phyloP scores from a whole-genome alignment of 2,329 filamentous ascomycete genomes.

The Aspergillus sojae region DNA sequence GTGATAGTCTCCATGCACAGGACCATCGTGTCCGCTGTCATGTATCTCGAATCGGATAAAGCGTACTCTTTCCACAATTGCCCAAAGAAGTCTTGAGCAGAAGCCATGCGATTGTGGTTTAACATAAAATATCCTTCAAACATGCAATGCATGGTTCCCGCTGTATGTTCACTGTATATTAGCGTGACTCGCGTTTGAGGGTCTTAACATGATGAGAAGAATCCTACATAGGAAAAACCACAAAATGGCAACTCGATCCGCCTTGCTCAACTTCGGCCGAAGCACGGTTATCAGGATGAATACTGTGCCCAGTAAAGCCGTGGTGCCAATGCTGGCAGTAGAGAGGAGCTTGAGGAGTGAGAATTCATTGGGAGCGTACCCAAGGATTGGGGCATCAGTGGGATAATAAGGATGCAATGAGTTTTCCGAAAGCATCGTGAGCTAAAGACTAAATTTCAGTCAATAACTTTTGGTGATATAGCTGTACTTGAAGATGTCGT shows the following conservation, averaged over 20 bases:
- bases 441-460: not conserved
- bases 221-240: slow-evolving; percentile 73
- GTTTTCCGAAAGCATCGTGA: slow-evolving; percentile 9
- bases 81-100: slow-evolving; percentile 72
- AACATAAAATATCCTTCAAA: slow-evolving; percentile 85
- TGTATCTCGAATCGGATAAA: slow-evolving; percentile 81
- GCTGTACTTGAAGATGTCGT: not conserved
- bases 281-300: slow-evolving; percentile 56
- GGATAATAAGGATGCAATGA: slow-evolving; percentile 71
- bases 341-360: slow-evolving; percentile 61
- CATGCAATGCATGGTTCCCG: slow-evolving; percentile 67
- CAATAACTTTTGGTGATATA: not conserved
- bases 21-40: slow-evolving; percentile 80
- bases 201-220: not conserved
- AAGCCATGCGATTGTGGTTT: slow-evolving; percentile 67
- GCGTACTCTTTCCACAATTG: slow-evolving; percentile 95
- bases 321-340: slow-evolving; percentile 61
- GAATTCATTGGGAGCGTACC: slow-evolving; percentile 68
- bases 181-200: not conserved
- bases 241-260: slow-evolving; percentile 63
- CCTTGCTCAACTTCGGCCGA: slow-evolving; percentile 55
- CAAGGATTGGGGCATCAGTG: slow-evolving; percentile 60
- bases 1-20: slow-evolving; percentile 87
- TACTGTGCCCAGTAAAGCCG: slow-evolving; percentile 60
- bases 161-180: slow-evolving; percentile 25